Percentiles rank a stretch among this genome's conserved stretches.
These are phyloP conservation scores for Wickerhamomyces hampshirensis DNA, from an alignment of 805 yeast species.

Conservation along the genomic window DNA sequence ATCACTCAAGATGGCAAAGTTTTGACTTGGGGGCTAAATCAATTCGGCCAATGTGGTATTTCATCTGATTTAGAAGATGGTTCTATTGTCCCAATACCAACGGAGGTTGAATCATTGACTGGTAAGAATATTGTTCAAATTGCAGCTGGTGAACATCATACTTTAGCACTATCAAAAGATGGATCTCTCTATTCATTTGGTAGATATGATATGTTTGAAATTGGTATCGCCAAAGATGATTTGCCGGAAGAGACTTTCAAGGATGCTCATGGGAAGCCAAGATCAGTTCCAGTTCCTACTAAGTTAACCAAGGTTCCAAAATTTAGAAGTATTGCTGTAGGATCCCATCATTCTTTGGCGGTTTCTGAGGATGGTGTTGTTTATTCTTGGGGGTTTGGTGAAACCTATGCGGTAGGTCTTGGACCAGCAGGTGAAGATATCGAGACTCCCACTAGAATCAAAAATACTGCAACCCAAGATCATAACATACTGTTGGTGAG, in stretches of 20 bases:
- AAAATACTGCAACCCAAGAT: constrained; percentile 87
- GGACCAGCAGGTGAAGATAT: constrained; percentile 88
- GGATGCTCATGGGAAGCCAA: constrained; percentile 74
- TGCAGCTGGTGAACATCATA: constrained; percentile 94
- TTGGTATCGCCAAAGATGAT: constrained; percentile 66
- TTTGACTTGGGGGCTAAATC: constrained; percentile 92
- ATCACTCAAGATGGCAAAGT: constrained; percentile 67
- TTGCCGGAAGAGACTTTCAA: constrained; percentile 70
- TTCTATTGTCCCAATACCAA: constrained; percentile 73
- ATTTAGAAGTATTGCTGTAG: constrained; percentile 62
- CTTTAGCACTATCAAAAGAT: constrained; percentile 63
- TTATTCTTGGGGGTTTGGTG: constrained; percentile 98
- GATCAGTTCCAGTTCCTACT: constrained; percentile 86
- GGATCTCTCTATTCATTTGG: constrained; percentile 88
- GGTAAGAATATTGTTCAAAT: constrained; percentile 54
- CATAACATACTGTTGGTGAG: constrained; percentile 68
- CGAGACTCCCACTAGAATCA: constrained; percentile 81
- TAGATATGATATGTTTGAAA: constrained; percentile 87
- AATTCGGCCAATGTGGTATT: constrained; percentile 93
- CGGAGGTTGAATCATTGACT: constrained; percentile 59
- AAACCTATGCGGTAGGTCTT: constrained; percentile 92
- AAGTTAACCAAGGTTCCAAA: constrained; percentile 54
- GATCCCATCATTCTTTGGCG: constrained; percentile 91
- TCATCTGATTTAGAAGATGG: constrained; percentile 80
- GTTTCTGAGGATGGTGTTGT: constrained; percentile 78